Evolutionary conservation across 2,329 filamentous ascomycete species (phyloP), one percentile per base, ranked within the genome.

Genomic region (Cladosporium phlei): DNA sequence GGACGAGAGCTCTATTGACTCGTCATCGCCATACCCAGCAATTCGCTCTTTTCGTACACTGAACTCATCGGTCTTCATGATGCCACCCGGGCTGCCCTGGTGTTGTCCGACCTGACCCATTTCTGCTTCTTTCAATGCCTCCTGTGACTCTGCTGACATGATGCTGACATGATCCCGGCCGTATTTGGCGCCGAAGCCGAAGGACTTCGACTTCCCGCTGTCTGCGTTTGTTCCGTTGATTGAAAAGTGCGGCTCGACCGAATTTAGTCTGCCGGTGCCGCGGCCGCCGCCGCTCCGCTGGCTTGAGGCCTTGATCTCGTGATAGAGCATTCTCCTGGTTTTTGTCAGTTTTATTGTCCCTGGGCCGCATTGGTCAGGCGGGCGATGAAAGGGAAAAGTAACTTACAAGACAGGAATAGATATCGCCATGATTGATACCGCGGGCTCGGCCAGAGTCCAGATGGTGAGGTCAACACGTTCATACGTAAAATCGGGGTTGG

Each of bases 51-150:
- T 24, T 2, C 42, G 42, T 17, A 45, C 42, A 17, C 42, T 45
- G 17, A 35, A 45, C 25, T 45, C 42, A 16, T 45, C 32, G 16
- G 42, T 45, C 32, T 45, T 35, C 42, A 45, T 37, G 32, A 45
- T 45, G 11, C 42, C 42, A 14, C 24, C 24, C 4, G 5, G 4
- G 4, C 17, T 12, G 11, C 5, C 8, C 5, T n/a, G 22, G 7
- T 44, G 9, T 7, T 27, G 32, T 12, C 37, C 42, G 2, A 17
- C 19, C 4, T 12, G 7, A 4, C 8, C 12, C 3, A 11, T 25
- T 16, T 45, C 42, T 19, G 16, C 19, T 19, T 45, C 40, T 16
- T 45, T 45, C 10, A 45, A 19, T 3, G 42, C 42, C 12, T 45
- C 42, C 14, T 45, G 42, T 7, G 42, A 45, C 25, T 45, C 42